Evolutionary conservation across 768 basidiomycete species (phyloP), one percentile per base, ranked within the genome.

Genomic region (Boletus barrowsii): DNA sequence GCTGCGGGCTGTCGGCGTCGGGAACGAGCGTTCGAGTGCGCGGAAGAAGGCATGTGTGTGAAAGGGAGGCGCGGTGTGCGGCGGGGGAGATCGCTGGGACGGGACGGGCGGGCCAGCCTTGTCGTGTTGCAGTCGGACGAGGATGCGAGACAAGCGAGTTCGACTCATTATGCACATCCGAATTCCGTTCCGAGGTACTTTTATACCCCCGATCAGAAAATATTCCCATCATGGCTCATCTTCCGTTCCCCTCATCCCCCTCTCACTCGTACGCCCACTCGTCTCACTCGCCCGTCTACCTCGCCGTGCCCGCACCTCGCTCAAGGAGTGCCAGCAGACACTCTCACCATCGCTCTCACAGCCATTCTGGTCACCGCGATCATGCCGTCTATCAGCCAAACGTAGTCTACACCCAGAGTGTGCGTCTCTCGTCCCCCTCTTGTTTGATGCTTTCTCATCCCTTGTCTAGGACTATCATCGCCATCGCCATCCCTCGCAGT

Each of bases 41-140:
- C 66, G 63, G 58, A 90, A 86, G 74, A 93, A 92, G 3, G 78
- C 74, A 70, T 93, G 87, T 2, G 91, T 93, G 62, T 93, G 79
- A 66, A 93, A 93, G 0, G 91, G 91, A 9, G 90, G 90, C 33
- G 78, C 79, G 15, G 80, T 68, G 67, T 88, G 86, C 1, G 70
- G 73, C 48, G 66, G 64, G 47, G 55, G 64, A 0, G n/a, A 10
- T 35, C 62, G 42, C 43, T 33, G 13, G 29, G 63, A 5, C 32
- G 68, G 63, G 4, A 59, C 54, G 1, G 68, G 61, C 0, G 57
- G 69, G 2, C 53, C 52, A 0, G 33, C 15, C 42, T 52, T 55
- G 53, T 64, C 61, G 54, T 66, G 54, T 1, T 53, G 53, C 18
- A 64, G 53, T 5, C 64, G 64, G 33, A 50, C 35, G 32, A 54